Evolutionary conservation across 23 red algal species (phyloP), one percentile per base, ranked within the genome.

Genomic region (Agarophyton chilense): DNA sequence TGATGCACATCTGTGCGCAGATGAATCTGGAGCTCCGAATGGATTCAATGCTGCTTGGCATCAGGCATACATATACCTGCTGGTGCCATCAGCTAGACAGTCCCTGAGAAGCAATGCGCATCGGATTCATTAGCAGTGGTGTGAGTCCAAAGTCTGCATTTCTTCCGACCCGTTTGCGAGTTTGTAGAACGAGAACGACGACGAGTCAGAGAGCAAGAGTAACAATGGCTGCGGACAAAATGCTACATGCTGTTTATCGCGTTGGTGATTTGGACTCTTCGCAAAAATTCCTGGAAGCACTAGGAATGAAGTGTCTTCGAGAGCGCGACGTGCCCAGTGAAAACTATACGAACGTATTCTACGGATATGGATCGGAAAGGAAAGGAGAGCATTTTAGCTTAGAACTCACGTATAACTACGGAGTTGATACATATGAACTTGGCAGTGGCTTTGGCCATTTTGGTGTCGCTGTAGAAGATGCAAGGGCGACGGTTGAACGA

Each of bases 161-260:
- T 4, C 14, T 21, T 46, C 10, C 18, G 33, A 25, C 8, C 39
- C 24, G 36, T 49, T 47, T 49, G 18, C 40, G 21, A 74, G 41
- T 33, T 18, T 74, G 68, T 47, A 29, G 40, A 26, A 47, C n/a
- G 41, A 43, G 41, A 7, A 47, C n/a, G 41, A 43, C 19, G 2
- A 43, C 29, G 4, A 16, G 9, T 38, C 60, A 36, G 2, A 74
- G 68, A 49, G 14, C 68, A 45, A 14, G 2, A 29, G 17, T 31
- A 43, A 74, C 77, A 39, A 80, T 80, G 77, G n/a, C 77, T 17
- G 77, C 70, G 25, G 36, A 72, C 32, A 95, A 95, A 57, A 84
- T 95, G 93, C 50, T 86, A 31, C 94, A 96, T 63, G 89, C 81
- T 51, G 94, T 96, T 22, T 96, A 92, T 52, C 94, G 94, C 32